These are phyloP conservation scores for Neocucurbitaria cava DNA, from an alignment of 2,329 filamentous ascomycete species.

Conservation along the genomic window DNA sequence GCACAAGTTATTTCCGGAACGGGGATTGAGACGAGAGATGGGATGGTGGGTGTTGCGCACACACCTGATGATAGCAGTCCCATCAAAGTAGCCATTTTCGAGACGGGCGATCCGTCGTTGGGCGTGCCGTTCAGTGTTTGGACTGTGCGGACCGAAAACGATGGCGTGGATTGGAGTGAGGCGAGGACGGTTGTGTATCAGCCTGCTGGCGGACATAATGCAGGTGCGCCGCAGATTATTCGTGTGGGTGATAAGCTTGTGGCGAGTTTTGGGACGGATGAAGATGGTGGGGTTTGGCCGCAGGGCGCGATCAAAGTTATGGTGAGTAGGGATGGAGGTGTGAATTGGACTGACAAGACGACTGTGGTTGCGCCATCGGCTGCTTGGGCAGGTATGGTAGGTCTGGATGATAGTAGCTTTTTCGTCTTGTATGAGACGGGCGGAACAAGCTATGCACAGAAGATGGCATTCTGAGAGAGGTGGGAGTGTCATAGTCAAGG, in stretches of 20 bases:
- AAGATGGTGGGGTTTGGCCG: slow-evolving; percentile 43
- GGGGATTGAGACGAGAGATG: slow-evolving; percentile 49
- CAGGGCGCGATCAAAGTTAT: slow-evolving; percentile 27
- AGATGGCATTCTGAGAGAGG: slow-evolving; percentile 14
- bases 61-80: slow-evolving; percentile 31
- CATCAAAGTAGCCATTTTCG: slow-evolving; percentile 53
- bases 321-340: slow-evolving; percentile 35
- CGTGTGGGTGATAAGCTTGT: slow-evolving; percentile 54
- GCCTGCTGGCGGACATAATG: slow-evolving; percentile 42
- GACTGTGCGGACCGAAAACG: slow-evolving; percentile 50
- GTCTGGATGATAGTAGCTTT: slow-evolving; percentile 32
- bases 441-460: slow-evolving; percentile 33
- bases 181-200: slow-evolving; percentile 49
- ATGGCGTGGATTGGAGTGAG: slow-evolving; percentile 52
- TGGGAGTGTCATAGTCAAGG: not conserved
- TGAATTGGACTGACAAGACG: slow-evolving; percentile 41
- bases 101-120: slow-evolving; percentile 37
- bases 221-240: slow-evolving; percentile 53
- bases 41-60: slow-evolving; percentile 55
- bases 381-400: slow-evolving; percentile 41
- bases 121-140: slow-evolving; percentile 45
- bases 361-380: slow-evolving; percentile 31
- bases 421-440: slow-evolving; percentile 35
- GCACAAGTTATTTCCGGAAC: slow-evolving; percentile 47
- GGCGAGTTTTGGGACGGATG: slow-evolving; percentile 56